Evolutionary conservation across 2,329 filamentous ascomycete genomes (phyloP).

Genomic region (Beauveria brongniartii): DNA sequence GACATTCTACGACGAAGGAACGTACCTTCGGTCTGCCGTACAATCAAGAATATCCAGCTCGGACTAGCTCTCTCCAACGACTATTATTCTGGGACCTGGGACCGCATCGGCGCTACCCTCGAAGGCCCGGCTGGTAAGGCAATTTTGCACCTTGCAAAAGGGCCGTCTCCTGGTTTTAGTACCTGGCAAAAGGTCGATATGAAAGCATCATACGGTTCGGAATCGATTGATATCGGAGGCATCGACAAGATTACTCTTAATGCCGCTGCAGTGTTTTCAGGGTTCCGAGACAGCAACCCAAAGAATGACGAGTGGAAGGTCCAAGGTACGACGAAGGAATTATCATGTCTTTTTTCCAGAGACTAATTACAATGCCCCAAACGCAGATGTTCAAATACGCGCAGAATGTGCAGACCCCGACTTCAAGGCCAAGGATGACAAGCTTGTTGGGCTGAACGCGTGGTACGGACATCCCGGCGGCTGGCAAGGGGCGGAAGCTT

Average conservation of each 20-base stretch:
- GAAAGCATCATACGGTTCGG: not conserved
- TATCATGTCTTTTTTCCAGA: not conserved
- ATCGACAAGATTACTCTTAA: not conserved
- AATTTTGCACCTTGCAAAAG: not conserved
- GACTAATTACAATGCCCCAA: not conserved
- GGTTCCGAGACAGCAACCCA: too few relatives aligned
- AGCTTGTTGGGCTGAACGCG: not conserved
- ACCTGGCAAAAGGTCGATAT: not conserved
- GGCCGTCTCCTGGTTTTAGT: not conserved
- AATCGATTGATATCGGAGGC: not conserved
- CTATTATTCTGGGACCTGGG: not conserved
- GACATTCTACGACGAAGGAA: not conserved
- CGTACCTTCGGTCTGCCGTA: not conserved
- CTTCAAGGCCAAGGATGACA: not conserved
- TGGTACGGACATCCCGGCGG: not conserved
- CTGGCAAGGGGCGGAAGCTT: not conserved
- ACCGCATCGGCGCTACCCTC: not conserved
- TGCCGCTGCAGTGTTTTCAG: not conserved
- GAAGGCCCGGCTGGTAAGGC: not conserved
- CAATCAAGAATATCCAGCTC: not conserved
- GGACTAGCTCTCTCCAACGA: not conserved
- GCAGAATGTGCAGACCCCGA: not conserved
- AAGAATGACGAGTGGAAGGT: not conserved
- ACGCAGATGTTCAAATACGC: not conserved
- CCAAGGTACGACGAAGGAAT: not conserved